A percentile compares a stretch with the other conserved stretches of the same genome.
phyloP scores from a whole-genome alignment of 2,329 filamentous ascomycete genomes.

The Leptographium wingfieldii region DNA sequence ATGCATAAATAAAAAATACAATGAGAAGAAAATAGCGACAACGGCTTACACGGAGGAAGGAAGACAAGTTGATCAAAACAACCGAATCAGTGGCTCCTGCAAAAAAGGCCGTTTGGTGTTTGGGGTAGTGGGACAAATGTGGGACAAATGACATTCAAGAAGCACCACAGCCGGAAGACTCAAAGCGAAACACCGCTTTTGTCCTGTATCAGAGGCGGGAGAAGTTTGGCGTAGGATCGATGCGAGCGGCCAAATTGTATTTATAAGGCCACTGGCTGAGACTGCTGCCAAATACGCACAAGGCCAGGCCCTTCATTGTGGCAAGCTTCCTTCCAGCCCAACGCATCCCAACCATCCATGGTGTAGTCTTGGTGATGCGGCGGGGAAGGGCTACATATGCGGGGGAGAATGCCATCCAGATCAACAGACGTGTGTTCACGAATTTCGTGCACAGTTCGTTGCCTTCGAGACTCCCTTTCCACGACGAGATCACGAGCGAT shows the following conservation, averaged over 20 bases:
- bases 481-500: conserved; percentile 29
- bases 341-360: conserved; percentile 11
- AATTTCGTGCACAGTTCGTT: conserved; percentile 26
- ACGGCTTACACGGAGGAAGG: background rate
- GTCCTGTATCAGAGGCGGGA: too few relatives aligned
- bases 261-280: background rate
- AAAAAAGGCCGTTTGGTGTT: background rate
- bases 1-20: background rate
- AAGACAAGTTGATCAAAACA: background rate
- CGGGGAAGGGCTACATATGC: conserved; percentile 5
- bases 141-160: background rate
- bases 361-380: conserved; percentile 2
- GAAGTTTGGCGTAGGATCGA: too few relatives aligned
- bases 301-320: conserved; percentile 1
- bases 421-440: conserved; percentile 1
- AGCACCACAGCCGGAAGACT: too few relatives aligned
- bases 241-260: background rate
- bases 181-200: too few relatives aligned
- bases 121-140: too few relatives aligned
- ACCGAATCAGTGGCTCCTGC: background rate
- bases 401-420: conserved; percentile 6
- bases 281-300: conserved; percentile 6
- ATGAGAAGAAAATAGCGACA: background rate
- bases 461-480: conserved; percentile 45
- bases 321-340: conserved; percentile 11